A percentile compares a stretch with the other conserved stretches of the same genome.
Conservation (phyloP, 768 basidiomycete species). For the Cyclocybe aegerita region DNA sequence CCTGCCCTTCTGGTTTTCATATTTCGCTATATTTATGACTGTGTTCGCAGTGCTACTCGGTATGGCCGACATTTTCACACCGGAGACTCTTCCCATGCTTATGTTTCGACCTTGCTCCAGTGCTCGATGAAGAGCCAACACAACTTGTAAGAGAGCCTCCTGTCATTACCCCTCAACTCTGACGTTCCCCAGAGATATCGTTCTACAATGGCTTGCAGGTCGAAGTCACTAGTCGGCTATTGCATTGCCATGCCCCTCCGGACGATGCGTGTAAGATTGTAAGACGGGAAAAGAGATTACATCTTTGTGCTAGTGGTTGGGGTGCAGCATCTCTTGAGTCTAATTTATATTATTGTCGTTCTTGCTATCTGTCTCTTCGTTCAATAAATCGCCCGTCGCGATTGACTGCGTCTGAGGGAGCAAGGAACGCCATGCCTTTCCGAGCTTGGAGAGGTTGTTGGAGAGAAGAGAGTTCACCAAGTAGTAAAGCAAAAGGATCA, state of each 20-base stretch:
- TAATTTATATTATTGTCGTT: background rate
- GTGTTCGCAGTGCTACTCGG: slow-evolving; percentile 70
- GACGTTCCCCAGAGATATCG: slow-evolving; percentile 62
- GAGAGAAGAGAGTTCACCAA: no score
- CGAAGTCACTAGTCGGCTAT: slow-evolving; percentile 56
- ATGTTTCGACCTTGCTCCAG: slow-evolving; percentile 35
- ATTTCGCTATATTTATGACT: background rate
- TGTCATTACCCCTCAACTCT: background rate
- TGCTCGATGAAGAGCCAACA: slow-evolving; percentile 97
- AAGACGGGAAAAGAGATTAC: background rate
- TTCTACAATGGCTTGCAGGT: slow-evolving; percentile 83
- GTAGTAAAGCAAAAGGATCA: no score
- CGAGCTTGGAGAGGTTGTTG: no score
- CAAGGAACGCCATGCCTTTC: no score
- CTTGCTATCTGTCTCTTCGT: no score
- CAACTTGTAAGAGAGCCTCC: slow-evolving; percentile 62
- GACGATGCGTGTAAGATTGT: background rate
- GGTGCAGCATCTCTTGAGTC: background rate
- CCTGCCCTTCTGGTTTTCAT: slow-evolving; percentile 13
- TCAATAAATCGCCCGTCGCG: no score
- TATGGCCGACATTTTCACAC: slow-evolving; percentile 30
- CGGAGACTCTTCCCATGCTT: background rate
- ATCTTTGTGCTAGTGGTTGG: no score
- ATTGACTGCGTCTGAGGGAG: no score
- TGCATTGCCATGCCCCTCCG: background rate